Evolutionary conservation across 2,329 filamentous ascomycete species (phyloP).

Genomic region (Coccinonectria pachysandricola): DNA sequence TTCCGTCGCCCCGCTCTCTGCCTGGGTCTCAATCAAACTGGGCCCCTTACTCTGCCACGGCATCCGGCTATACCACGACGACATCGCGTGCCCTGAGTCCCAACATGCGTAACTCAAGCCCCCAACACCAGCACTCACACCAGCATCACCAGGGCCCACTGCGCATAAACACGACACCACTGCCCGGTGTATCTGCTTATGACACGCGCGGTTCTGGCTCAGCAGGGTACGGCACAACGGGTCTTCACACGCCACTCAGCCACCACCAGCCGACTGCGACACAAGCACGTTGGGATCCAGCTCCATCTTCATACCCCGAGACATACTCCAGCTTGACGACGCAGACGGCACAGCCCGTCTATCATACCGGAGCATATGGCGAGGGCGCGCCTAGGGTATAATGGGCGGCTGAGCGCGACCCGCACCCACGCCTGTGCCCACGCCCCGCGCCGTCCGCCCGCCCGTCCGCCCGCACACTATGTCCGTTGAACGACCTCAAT

Average conservation of each 20-base stretch:
- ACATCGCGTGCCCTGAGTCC: conserved; percentile 33
- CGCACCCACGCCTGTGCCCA: no score
- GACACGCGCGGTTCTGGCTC: conserved; percentile 24
- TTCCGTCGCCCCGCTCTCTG: conserved; percentile 43
- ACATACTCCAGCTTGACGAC: conserved; percentile 28
- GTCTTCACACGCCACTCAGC: conserved; percentile 30
- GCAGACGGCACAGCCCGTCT: conserved; percentile 28
- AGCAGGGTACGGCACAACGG: conserved; percentile 29
- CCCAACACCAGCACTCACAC: conserved; percentile 23
- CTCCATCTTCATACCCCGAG: conserved; percentile 29
- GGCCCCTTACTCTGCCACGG: conserved; percentile 32
- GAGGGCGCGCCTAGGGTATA: conserved; percentile 33
- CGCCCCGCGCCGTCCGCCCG: conserved; percentile 5
- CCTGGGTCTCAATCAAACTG: conserved; percentile 38
- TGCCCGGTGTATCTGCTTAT: conserved; percentile 31
- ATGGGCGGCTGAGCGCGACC: no score
- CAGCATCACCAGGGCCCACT: conserved; percentile 26
- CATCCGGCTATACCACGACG: conserved; percentile 23
- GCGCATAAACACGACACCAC: conserved; percentile 27
- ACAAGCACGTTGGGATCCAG: conserved; percentile 31
- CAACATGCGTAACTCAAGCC: conserved; percentile 24
- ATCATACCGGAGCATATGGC: conserved; percentile 31
- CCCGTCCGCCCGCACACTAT: no score
- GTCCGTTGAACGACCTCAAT: no score
- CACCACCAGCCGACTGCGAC: conserved; percentile 28